Conservation (phyloP, 2,329 filamentous ascomycete genomes). For the Periconia sp. region DNA sequence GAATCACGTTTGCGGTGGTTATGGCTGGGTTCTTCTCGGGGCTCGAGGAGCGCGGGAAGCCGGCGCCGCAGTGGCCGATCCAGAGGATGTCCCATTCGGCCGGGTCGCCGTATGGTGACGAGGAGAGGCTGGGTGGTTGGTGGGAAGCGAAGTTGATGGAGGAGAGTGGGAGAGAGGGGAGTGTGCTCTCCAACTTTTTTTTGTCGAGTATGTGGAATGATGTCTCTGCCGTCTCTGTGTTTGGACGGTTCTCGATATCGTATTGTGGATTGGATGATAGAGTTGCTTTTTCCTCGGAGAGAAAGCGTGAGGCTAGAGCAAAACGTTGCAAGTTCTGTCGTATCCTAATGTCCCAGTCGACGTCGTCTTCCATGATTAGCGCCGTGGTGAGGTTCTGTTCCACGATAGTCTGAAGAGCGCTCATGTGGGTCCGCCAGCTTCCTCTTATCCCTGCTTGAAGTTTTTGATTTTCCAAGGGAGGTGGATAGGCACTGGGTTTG, state of each 20-base stretch:
- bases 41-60: conserved; percentile 24
- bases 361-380: conserved; percentile 35
- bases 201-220: conserved; percentile 27
- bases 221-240: conserved; percentile 27
- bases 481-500: conserved; percentile 29
- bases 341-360: conserved; percentile 35
- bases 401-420: conserved; percentile 30
- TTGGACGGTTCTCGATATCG: conserved; percentile 18
- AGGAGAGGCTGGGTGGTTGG: conserved; percentile 23
- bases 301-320: conserved; percentile 27
- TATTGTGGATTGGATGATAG: conserved; percentile 9
- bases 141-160: conserved; percentile 12
- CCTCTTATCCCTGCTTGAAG: conserved; percentile 28
- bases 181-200: conserved; percentile 22
- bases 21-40: conserved; percentile 9
- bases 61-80: conserved; percentile 40
- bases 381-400: conserved; percentile 35
- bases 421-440: conserved; percentile 37
- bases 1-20: conserved; percentile 18
- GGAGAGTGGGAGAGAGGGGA: conserved; percentile 18
- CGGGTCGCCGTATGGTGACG: conserved; percentile 36
- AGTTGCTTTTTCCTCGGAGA: conserved; percentile 20
- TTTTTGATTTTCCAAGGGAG: conserved; percentile 31
- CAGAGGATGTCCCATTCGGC: conserved; percentile 45
- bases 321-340: conserved; percentile 33